A percentile compares a stretch with the other conserved stretches of the same genome.
These are phyloP conservation scores for Diaporthe helianthi DNA, from an alignment of 2,329 filamentous ascomycete species.

Conservation along the genomic window DNA sequence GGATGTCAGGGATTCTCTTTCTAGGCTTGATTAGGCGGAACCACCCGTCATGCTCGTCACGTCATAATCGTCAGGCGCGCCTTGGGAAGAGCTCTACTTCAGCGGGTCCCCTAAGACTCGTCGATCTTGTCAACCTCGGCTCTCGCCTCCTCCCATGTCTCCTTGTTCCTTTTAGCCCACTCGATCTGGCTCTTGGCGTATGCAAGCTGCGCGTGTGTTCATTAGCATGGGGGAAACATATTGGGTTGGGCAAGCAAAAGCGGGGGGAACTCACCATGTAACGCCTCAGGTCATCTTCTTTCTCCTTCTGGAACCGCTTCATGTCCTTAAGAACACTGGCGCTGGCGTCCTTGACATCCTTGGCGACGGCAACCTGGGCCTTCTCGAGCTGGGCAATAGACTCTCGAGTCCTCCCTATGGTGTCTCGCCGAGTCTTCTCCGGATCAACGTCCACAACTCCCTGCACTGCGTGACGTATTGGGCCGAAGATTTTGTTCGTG, in stretches of 20 bases:
- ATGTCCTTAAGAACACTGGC: conserved; percentile 87
- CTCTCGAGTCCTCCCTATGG: conserved; percentile 95
- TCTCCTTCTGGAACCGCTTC: conserved; percentile 91
- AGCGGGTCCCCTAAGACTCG: conserved; percentile 50
- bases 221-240: conserved; percentile 10
- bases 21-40: neutral
- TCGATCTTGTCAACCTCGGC: conserved; percentile 90
- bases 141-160: conserved; percentile 91
- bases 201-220: conserved; percentile 67
- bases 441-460: conserved; percentile 97
- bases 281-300: conserved; percentile 89
- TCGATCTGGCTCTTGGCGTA: conserved; percentile 93
- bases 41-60: conserved; percentile 25
- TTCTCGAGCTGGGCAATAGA: conserved; percentile 86
- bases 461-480: conserved; percentile 93
- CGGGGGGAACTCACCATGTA: conserved; percentile 80
- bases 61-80: conserved; percentile 15
- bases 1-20: neutral
- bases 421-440: conserved; percentile 87
- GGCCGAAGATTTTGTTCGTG: conserved; percentile 91
- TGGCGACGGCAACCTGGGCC: conserved; percentile 84
- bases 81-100: neutral
- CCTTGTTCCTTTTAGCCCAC: conserved; percentile 90
- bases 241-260: neutral
- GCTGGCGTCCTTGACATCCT: conserved; percentile 93